Evolutionary conservation across 148 eudicot species (phyloP), one percentile per base, ranked within the genome.

Genomic region (Dianthus caryophyllus): DNA sequence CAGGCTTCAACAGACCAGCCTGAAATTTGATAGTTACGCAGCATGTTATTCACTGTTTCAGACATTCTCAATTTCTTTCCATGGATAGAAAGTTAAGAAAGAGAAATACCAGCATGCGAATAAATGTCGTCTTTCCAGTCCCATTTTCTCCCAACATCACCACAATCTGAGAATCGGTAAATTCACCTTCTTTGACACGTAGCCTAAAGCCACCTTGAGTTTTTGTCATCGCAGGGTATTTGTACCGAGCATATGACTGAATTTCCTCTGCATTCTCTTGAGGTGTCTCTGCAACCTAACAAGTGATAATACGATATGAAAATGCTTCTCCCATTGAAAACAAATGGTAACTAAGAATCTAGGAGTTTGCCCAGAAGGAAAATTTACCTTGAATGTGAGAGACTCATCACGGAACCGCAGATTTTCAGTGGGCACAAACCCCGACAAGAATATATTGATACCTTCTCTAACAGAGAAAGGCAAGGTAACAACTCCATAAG

Each of bases 391-490:
- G 68, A 93, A 93, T 30, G 97, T 90, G 63, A 93, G 97, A 66
- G 96, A 90, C 62, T 93, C 98, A 48, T 93, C 96, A 20, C 96
- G 77, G 65, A 93, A 93, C 18, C 98, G 77, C 54, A 93, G 83
- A 80, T 93, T 93, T 75, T 93, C 98, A 2, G 97, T 93, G 33
- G 98, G 98, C 21, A 93, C 97, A 79, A 87, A 93, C 68, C 98
- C 98, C 39, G 91, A 86, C 76, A 93, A 77, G 83, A 93, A 93
- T 75, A 87, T 90, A 69, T 93, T 90, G 56, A 93, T 93, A 73
- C 98, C 98, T 84, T 93, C 98, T 78, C 98, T 86, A n/a, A 93
- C 98, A 31, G 98, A 93, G 73, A 93, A 93, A 5, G 98, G 98
- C 75, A 93, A 95, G 62, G 98, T 93, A 54, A 93, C 98, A 78